Evolutionary conservation across 2,329 filamentous ascomycete species (phyloP), one percentile per base, ranked within the genome.

Genomic region (Botrytis tulipae): DNA sequence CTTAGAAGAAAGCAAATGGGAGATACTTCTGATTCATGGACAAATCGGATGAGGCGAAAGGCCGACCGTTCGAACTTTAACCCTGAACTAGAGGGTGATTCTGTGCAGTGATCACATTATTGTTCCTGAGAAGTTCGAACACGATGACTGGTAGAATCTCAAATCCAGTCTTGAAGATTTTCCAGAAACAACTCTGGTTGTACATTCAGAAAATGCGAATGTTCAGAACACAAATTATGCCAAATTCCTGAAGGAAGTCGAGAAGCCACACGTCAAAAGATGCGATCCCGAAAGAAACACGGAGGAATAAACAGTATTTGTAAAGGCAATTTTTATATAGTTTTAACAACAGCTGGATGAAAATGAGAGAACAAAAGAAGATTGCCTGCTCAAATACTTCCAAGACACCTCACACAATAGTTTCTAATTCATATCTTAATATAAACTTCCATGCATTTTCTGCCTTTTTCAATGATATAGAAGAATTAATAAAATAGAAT

Each of bases 141-240:
- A 14, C 48, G 22, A n/a, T 51, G 9, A 51, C 10, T 14, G 10
- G 4, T 14, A 4, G 22, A 14, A n/a, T 51, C 10, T 25, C 10
- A 51, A 51, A 14, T n/a, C 22, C 4, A 6, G 22, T 25, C 48
- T 14, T 51, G 12, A 14, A 51, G 4, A 51, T 25, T 25, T 25
- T 8, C 22, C 8, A 20, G 22, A 25, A 4, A 51, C 46, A 51
- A 51, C 12, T 22, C 10, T 6, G 10, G 10, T 14, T 22, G 4
- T 12, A n/a, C 22, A 6, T n/a, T 1, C 4, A 51, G 48, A 14
- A 5, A 25, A 51, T 25, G 22, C 4, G 2, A 51, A 14, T 25
- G 4, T 6, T 1, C 4, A 14, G 2, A 12, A n/a, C 22, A n/a
- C 1, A 14, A 51, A 6, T 1, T 12, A 51, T 14, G 10, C 2